phyloP scores from a whole-genome alignment of 2,329 filamentous ascomycete species.

The Aschersonia sp. region DNA sequence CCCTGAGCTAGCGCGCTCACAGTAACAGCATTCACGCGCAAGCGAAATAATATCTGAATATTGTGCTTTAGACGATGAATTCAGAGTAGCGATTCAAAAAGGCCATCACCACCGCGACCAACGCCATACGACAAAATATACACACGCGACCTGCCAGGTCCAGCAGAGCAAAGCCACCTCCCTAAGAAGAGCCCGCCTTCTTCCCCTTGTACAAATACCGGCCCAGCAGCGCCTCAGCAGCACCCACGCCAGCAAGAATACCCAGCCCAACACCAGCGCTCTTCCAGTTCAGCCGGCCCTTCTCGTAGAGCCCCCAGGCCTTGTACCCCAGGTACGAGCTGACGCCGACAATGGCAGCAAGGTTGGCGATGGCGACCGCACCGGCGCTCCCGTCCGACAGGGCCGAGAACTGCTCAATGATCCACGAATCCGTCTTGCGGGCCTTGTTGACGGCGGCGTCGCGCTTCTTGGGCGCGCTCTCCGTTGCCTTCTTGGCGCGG shows the following conservation, averaged over 20 bases:
- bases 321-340: slow-evolving; percentile 39
- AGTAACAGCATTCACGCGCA: no score
- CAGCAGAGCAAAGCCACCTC: not conserved
- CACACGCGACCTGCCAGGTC: not conserved
- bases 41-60: no score
- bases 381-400: slow-evolving; percentile 29
- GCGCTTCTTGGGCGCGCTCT: slow-evolving; percentile 28
- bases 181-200: slow-evolving; percentile 10
- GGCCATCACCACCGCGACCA: not conserved
- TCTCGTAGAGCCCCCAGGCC: slow-evolving; percentile 41
- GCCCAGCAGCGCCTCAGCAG: slow-evolving; percentile 33
- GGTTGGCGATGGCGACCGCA: slow-evolving; percentile 30
- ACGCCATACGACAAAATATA: slow-evolving; percentile 1
- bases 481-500: slow-evolving; percentile 10
- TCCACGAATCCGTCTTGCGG: slow-evolving; percentile 31
- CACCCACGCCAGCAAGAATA: slow-evolving; percentile 32
- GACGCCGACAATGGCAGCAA: slow-evolving; percentile 36
- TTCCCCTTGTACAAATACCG: slow-evolving; percentile 27
- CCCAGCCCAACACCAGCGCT: slow-evolving; percentile 34
- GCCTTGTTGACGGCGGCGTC: slow-evolving; percentile 14
- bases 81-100: not conserved
- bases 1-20: no score
- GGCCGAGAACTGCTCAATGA: slow-evolving; percentile 30
- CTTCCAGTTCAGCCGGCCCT: slow-evolving; percentile 34
- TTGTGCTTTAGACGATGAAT: no score